Evolutionary conservation across 192 early-diverging fungal species (phyloP).

Genomic region (Umbelopsis isabellina): DNA sequence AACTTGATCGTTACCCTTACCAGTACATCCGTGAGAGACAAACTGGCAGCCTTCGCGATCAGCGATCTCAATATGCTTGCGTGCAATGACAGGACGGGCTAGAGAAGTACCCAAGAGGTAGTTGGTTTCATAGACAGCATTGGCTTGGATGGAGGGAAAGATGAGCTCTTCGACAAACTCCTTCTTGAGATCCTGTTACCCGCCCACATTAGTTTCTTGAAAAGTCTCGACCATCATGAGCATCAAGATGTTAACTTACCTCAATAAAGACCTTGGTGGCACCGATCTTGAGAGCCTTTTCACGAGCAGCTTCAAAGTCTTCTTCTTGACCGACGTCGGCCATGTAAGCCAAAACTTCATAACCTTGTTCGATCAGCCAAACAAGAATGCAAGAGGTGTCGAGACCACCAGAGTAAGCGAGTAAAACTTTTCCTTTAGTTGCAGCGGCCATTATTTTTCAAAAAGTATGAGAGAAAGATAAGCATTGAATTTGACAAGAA

Average conservation of each 20-base stretch:
- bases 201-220: neutral
- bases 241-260: constrained; percentile 44
- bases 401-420: constrained; percentile 97
- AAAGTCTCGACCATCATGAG: neutral
- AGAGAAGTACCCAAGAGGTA: constrained; percentile 98
- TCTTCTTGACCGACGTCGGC: constrained; percentile 99
- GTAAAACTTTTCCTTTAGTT: constrained; percentile 84
- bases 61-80: constrained; percentile 90
- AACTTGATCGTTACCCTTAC: constrained; percentile 99
- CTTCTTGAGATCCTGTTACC: constrained; percentile 79
- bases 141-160: constrained; percentile 92
- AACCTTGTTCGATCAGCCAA: constrained; percentile 98
- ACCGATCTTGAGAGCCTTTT: constrained; percentile 92
- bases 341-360: constrained; percentile 97
- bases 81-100: constrained; percentile 95
- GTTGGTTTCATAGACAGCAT: constrained; percentile 93
- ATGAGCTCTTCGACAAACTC: constrained; percentile 94
- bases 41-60: constrained; percentile 90
- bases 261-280: constrained; percentile 95
- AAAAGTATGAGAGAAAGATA: constrained; percentile 7
- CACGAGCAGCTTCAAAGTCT: constrained; percentile 92
- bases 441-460: constrained; percentile 46
- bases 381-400: constrained; percentile 99
- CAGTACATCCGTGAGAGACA: constrained; percentile 99
- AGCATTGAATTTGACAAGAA: neutral